A percentile compares a stretch with the other conserved stretches of the same genome.
These are phyloP conservation scores for Tubosaeta sp. DNA, from an alignment of 768 basidiomycete genomes.

Conservation along the genomic window DNA sequence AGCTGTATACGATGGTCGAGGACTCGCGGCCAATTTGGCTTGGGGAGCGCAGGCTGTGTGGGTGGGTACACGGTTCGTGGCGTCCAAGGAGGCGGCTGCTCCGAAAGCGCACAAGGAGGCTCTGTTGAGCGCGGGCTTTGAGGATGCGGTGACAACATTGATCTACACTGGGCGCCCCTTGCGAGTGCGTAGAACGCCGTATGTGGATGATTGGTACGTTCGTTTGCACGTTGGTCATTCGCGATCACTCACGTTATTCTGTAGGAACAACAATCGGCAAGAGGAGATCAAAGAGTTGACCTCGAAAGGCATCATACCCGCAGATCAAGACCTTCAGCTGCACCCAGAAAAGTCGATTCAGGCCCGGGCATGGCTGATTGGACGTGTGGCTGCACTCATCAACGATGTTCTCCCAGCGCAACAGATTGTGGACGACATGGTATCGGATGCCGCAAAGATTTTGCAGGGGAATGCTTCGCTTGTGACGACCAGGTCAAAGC, in stretches of 20 bases:
- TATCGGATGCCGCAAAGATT: constrained; percentile 49
- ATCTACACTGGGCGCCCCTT: constrained; percentile 90
- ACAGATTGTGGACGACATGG: constrained; percentile 79
- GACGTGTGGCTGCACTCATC: constrained; percentile 71
- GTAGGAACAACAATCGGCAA: constrained; percentile 72
- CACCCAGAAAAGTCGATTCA: constrained; percentile 76
- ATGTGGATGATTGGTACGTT: constrained; percentile 76
- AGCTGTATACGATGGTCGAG: constrained; percentile 85
- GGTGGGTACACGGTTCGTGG: constrained; percentile 89
- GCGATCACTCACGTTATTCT: neutral
- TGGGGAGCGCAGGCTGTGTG: constrained; percentile 91
- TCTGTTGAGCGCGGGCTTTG: constrained; percentile 63
- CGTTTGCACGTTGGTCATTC: neutral
- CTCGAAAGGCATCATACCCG: constrained; percentile 77
- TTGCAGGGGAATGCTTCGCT: constrained; percentile 38
- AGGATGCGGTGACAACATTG: constrained; percentile 78
- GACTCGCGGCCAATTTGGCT: constrained; percentile 80
- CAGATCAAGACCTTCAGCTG: constrained; percentile 63
- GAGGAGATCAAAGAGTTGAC: constrained; percentile 82
- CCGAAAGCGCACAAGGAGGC: constrained; percentile 83
- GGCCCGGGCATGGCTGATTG: constrained; percentile 76
- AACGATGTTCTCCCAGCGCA: constrained; percentile 78
- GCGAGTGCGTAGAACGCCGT: constrained; percentile 79
- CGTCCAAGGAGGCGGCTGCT: constrained; percentile 73
- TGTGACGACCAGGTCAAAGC: constrained; percentile 45